These are phyloP conservation scores for Colletotrichum sublineola DNA, from an alignment of 2,329 filamentous ascomycete genomes.

Conservation along the genomic window DNA sequence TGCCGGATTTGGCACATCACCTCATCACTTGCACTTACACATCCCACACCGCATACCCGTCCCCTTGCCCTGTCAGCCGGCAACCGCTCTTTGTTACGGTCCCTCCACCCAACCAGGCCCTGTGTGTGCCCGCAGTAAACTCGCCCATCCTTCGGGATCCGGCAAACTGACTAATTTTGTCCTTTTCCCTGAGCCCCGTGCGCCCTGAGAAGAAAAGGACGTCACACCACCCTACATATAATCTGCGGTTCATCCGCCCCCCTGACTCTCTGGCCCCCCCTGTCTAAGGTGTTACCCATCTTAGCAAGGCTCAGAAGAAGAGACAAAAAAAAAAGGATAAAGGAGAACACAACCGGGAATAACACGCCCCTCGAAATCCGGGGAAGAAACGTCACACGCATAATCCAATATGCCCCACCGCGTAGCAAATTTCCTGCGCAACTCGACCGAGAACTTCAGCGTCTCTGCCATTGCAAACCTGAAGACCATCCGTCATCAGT, in stretches of 20 bases:
- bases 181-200: slow-evolving; percentile 21
- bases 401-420: slow-evolving; percentile 67
- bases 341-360: slow-evolving; percentile 7
- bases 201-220: slow-evolving; percentile 18
- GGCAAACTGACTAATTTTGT: slow-evolving; percentile 33
- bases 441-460: slow-evolving; percentile 62
- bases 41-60: slow-evolving; percentile 1
- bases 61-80: slow-evolving; percentile 4
- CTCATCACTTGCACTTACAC: slow-evolving; percentile 16
- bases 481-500: slow-evolving; percentile 55
- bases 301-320: slow-evolving; percentile 28
- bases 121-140: slow-evolving; percentile 19
- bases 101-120: background rate
- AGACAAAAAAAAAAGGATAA: slow-evolving; percentile 1
- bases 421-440: slow-evolving; percentile 69
- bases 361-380: slow-evolving; percentile 26
- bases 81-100: slow-evolving; percentile 7
- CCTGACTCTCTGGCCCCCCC: slow-evolving; percentile 1
- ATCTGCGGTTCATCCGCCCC: slow-evolving; percentile 19
- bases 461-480: slow-evolving; percentile 58
- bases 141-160: slow-evolving; percentile 41
- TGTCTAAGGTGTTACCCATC: slow-evolving; percentile 40
- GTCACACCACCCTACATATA: slow-evolving; percentile 31
- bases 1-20: slow-evolving; percentile 12
- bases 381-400: slow-evolving; percentile 21